Base-by-base conservation (phyloP, 2,329 filamentous ascomycete species). In the Clarireedia hainanense region DNA sequence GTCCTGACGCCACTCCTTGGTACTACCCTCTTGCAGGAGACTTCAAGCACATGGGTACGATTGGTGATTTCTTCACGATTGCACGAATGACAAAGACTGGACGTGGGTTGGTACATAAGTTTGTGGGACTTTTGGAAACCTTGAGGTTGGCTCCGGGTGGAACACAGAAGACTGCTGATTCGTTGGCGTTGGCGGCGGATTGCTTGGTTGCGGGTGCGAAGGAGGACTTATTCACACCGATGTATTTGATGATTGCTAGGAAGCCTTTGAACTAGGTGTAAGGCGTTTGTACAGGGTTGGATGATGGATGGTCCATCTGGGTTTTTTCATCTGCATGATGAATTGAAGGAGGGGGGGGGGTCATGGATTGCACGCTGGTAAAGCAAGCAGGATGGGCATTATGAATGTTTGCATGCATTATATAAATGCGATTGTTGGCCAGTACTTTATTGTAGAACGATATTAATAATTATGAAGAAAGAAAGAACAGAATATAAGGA, bases 211-310 rank as follows among this genome's bases (percentile, higher is more conserved):
- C 88, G 47, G 92, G 92, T 73, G 92, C 85, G 39, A 81, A 84
- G 71, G 79, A 91, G 75, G 88, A 95, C 72, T 80, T 97, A 23
- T 97, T 97, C 75, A 97, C 92, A 1, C 92, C 92, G 56, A 97
- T 97, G 91, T 96, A 95, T 75, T 77, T 96, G 68, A 96, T 96
- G 89, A 83, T 96, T 59, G 92, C 83, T 59, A 84, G 89, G 74
- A 96, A 96, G 80, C 90, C 91, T 47, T 39, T 58, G 49, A 57
- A 50, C 17, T 58, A 42, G 45, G 30, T 17, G 34, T 12, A 23
- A 6, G 53, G 53, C 6, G 47, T 51, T 46, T 39, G 27, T 30
- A 10, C 24, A 15, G 23, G 24, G 12, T 30, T 6, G 26, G 27
- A 26, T 27, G 4, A 49, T 40, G 45, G 23, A 17, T 30, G 39